A percentile compares a stretch with the other conserved stretches of the same genome.
phyloP scores from a whole-genome alignment of 2,329 filamentous ascomycete genomes.

The Trichoderma oligosporum region DNA sequence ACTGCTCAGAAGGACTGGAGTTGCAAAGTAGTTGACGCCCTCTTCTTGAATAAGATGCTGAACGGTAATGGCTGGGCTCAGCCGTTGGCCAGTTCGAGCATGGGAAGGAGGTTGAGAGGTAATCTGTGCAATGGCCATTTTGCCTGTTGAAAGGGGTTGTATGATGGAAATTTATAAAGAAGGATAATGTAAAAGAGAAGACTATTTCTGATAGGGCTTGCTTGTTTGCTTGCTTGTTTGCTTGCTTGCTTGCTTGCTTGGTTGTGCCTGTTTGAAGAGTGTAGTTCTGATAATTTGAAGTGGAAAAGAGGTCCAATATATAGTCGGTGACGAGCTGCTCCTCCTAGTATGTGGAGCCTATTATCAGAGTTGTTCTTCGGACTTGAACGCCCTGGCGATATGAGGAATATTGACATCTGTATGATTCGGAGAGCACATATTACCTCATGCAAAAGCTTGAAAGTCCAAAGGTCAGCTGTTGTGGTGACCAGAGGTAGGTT shows the following conservation, averaged over 20 bases:
- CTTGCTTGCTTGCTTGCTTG: background rate
- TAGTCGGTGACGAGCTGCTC: background rate
- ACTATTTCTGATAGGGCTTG: background rate
- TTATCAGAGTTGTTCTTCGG: too few species aligned
- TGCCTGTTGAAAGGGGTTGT: background rate
- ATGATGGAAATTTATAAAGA: background rate
- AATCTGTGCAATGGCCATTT: constrained; percentile 18
- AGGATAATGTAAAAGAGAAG: background rate
- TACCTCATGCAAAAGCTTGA: too few species aligned
- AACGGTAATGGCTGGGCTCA: constrained; percentile 28
- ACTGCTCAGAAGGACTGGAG: constrained; percentile 25
- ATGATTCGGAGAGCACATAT: too few species aligned
- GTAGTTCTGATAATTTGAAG: background rate
- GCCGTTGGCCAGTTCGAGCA: constrained; percentile 17
- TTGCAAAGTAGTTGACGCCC: constrained; percentile 28
- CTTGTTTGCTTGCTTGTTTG: background rate
- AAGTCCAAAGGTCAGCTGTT: too few species aligned
- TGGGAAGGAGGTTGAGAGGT: constrained; percentile 27
- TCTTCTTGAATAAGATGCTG: constrained; percentile 18
- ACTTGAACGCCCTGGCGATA: background rate
- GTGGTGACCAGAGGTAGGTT: too few species aligned
- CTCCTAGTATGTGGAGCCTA: too few species aligned
- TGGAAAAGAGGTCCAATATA: background rate
- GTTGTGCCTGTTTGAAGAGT: background rate
- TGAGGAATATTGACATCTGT: background rate